Evolutionary conservation across 2,329 filamentous ascomycete genomes (phyloP), one percentile per base, ranked within the genome.

Genomic region (Xylaria polymorpha): DNA sequence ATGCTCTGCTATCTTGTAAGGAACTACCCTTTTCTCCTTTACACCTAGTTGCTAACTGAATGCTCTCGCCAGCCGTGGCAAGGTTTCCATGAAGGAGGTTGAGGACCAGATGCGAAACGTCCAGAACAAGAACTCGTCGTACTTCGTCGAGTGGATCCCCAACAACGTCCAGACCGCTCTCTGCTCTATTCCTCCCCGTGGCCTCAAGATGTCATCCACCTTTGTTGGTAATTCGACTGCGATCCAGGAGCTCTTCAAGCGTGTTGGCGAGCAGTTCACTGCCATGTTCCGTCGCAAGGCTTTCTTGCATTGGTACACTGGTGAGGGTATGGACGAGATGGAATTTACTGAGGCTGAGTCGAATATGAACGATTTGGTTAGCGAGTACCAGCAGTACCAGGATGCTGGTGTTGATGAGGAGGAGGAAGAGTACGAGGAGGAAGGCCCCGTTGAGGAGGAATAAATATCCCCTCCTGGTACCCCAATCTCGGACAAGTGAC

Each of bases 231-330:
- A 99, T 92, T 98, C 94, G 74, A 99, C 96, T 78, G 97, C 95
- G 76, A 99, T 99, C 86, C 96, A 99, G 89, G 96, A 99, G 88
- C 93, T 99, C 79, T 99, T 99, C 93, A 98, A 99, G 94, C 95
- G 96, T 90, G 88, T 99, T 78, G 96, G 96, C 82, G 96, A 99
- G 85, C 96, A 99, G 87, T 99, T 99, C 91, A 94, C 92, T 86
- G 96, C 94, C 83, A 99, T 99, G 96, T 99, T 99, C 92, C 91
- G 96, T 87, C 94, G 96, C 87, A 99, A 98, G 93, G 96, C 96
- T 91, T 99, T 99, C 94, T 93, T 99, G 90, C 96, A 98, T 89
- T 99, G 96, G 96, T 99, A 99, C 88, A 99, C 96, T 90, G 94
- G 94, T 81, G 96, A 99, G 90, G 96, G 96, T 87, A 99, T 99